Percentiles rank a stretch among this genome's conserved stretches.
Evolutionary conservation across 208 protist genomes (phyloP).

Genomic region (Acanthamoeba royreba): DNA sequence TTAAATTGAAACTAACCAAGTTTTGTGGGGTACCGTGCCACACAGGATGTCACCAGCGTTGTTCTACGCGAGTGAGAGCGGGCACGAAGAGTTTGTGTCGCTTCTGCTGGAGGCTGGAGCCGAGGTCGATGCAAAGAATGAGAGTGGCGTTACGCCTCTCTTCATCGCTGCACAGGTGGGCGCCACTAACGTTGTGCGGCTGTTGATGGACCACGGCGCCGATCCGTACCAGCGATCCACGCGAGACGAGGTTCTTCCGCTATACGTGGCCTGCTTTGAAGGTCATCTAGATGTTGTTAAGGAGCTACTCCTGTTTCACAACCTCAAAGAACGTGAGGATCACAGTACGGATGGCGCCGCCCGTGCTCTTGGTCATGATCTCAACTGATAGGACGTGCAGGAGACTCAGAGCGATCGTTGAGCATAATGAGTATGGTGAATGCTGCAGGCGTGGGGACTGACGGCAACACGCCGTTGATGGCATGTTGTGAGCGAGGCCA

Average conservation of each 20-base stretch:
- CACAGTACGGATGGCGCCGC: too few species aligned
- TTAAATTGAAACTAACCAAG: too few species aligned
- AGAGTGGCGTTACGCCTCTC: not conserved
- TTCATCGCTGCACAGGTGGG: slow-evolving; percentile 3
- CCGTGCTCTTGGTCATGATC: too few species aligned
- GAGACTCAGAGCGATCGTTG: not conserved
- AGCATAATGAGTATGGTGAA: not conserved
- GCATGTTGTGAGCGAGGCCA: not conserved
- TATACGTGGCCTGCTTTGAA: not conserved
- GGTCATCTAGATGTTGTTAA: slow-evolving; percentile 13
- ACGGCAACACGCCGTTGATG: not conserved
- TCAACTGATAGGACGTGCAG: too few species aligned
- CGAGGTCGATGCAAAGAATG: not conserved
- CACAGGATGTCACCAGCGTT: not conserved
- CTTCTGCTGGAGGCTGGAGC: not conserved
- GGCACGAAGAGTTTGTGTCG: not conserved
- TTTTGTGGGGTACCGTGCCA: not conserved
- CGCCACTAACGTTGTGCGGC: not conserved
- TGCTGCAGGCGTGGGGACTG: not conserved
- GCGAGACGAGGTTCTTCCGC: not conserved
- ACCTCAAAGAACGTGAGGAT: not conserved
- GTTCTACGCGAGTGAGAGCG: not conserved
- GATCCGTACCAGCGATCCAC: not conserved
- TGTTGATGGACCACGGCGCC: not conserved
- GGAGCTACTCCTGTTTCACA: not conserved